Evolutionary conservation across 257 asterid species (phyloP), one percentile per base, ranked within the genome.

Genomic region (Salvia splendens): DNA sequence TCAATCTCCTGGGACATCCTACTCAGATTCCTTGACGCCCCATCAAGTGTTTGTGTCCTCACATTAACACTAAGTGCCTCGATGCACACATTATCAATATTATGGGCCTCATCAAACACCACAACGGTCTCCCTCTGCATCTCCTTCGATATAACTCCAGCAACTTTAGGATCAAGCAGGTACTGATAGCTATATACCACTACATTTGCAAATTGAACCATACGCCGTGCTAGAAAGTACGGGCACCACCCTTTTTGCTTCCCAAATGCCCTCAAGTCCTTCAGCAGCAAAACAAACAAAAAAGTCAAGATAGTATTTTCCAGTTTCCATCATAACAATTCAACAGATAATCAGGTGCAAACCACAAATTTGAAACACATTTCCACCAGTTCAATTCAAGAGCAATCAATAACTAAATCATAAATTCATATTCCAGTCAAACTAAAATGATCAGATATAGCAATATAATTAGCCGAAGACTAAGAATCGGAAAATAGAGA

Each of bases 71-170:
- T 94, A 46, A 94, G 88, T 46, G 99, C 97, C 79, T 94, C 99
- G 8, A 94, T 94, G 72, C 99, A 94, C 64, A 94, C 99, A 84
- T 85, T 94, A 77, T 94, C 99, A 38, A 94, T 94, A 73, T 94
- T 94, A 76, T 94, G 99, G 50, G 97, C 99, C 86, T 94, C 99
- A 63, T 94, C 99, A 77, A 94, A 94, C 75, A 94, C 97, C 66
- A 94, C 97, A 52, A 94, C 99, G 40, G 91, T 75, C 82, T 91
- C 99, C 71, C 86, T 88, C 84, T 91, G 96, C 97, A 94, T 94
- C 88, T 94, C 97, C 79, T 88, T 94, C 3, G 99, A 94, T 80
- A 94, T 94, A 67, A 94, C 81, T 68, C 92, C 92, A 1, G 99
- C 99, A 76, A 94, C 99, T 80, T 94, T 94, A 36, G 99, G 99